These are phyloP conservation scores for Solanum sitiens DNA, from an alignment of 257 asterid species.

Conservation along the genomic window DNA sequence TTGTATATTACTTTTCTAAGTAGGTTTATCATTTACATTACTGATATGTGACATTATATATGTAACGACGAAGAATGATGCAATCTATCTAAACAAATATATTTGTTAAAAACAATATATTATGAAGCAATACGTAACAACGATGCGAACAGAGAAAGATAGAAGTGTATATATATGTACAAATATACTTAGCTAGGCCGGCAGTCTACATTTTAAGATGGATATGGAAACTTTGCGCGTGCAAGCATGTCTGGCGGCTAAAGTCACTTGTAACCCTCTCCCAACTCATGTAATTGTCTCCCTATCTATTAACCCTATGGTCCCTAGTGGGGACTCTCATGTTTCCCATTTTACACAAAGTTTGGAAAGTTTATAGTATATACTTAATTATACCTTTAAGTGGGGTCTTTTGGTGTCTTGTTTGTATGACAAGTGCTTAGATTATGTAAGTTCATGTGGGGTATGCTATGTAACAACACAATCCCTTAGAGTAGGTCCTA, in stretches of 20 bases:
- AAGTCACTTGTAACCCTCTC: slow-evolving; percentile 33
- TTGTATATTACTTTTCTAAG: neutral
- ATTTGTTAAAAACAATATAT: neutral
- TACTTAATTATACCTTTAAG: slow-evolving; percentile 4
- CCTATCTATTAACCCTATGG: slow-evolving; percentile 7
- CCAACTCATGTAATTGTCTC: slow-evolving; percentile 20
- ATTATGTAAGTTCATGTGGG: slow-evolving; percentile 33
- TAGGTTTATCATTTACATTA: neutral
- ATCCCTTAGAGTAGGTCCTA: slow-evolving; percentile 10
- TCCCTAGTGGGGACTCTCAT: slow-evolving; percentile 51
- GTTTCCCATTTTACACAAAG: slow-evolving; percentile 6
- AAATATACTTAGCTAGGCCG: neutral
- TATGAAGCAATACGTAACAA: too few species aligned
- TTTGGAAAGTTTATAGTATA: neutral
- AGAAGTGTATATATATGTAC: neutral
- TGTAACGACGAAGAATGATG: neutral
- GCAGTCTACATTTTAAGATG: neutral
- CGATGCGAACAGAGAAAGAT: too few species aligned
- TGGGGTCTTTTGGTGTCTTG: slow-evolving; percentile 37
- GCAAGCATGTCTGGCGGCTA: slow-evolving; percentile 83
- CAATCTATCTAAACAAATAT: neutral
- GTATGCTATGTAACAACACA: slow-evolving; percentile 5
- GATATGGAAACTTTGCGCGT: slow-evolving; percentile 28
- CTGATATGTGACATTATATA: neutral
- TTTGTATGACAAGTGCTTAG: slow-evolving; percentile 26